phyloP scores from a whole-genome alignment of 345 rosid genomes.

The Mallotus nudiflorus region DNA sequence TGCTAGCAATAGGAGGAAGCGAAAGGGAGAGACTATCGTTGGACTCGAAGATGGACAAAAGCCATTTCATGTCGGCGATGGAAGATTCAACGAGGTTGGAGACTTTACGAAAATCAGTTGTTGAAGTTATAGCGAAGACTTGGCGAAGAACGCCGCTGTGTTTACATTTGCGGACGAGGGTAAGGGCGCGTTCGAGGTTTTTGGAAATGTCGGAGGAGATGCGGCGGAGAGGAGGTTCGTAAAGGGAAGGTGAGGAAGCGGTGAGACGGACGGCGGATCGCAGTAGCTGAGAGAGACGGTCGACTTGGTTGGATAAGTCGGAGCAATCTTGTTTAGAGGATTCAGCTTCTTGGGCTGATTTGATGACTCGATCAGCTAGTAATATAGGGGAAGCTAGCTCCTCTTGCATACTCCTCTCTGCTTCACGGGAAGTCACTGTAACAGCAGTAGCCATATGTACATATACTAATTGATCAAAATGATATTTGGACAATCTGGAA shows the following conservation, averaged over 20 bases:
- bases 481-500: too few species aligned
- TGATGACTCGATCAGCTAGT: conserved; percentile 48
- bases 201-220: conserved; percentile 53
- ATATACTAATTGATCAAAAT: too few species aligned
- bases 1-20: conserved; percentile 63
- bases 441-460: conserved; percentile 19
- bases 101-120: conserved; percentile 57
- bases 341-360: conserved; percentile 40
- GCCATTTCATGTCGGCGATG: conserved; percentile 61
- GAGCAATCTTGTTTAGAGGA: conserved; percentile 47
- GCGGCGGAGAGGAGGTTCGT: conserved; percentile 60
- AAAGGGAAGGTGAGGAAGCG: conserved; percentile 37
- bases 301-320: conserved; percentile 47
- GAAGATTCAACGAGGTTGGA: conserved; percentile 49
- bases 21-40: conserved; percentile 47
- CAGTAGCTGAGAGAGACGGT: conserved; percentile 50
- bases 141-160: conserved; percentile 53
- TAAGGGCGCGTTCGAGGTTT: conserved; percentile 54
- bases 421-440: conserved; percentile 2
- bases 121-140: conserved; percentile 57
- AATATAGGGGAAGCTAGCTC: conserved; percentile 40
- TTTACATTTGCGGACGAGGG: conserved; percentile 55
- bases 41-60: conserved; percentile 47
- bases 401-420: conserved; percentile 33
- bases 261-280: conserved; percentile 52